phyloP scores from a whole-genome alignment of 2,329 filamentous ascomycete species.

The Exophiala sideris region DNA sequence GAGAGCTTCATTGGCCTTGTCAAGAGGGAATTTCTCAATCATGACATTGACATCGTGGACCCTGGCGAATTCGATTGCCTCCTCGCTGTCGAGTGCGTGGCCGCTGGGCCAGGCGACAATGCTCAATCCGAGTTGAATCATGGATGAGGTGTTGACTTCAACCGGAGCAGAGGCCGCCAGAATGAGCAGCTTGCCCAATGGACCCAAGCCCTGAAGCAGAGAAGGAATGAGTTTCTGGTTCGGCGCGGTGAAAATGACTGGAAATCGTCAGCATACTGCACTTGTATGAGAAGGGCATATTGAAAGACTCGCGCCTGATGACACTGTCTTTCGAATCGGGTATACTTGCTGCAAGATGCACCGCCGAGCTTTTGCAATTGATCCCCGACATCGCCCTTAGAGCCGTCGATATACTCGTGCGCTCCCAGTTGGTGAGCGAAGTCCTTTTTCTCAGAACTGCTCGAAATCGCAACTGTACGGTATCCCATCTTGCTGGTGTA shows the following conservation, averaged over 20 bases:
- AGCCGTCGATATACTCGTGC: constrained; percentile 53
- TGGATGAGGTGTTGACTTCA: constrained; percentile 29
- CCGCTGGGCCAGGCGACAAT: constrained; percentile 54
- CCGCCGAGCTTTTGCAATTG: too few species aligned
- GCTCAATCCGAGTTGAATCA: constrained; percentile 48
- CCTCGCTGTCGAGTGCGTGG: constrained; percentile 52
- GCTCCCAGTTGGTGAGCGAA: constrained; percentile 56
- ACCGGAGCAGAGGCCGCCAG: constrained; percentile 32
- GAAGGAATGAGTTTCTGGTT: constrained; percentile 34
- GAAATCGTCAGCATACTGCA: constrained; percentile 9
- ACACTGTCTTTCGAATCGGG: not conserved
- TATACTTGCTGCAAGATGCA: constrained; percentile 2
- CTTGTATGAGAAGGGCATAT: constrained; percentile 21
- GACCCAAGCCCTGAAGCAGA: constrained; percentile 35
- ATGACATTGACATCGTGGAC: constrained; percentile 50
- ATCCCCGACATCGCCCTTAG: constrained; percentile 36
- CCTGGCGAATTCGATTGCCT: constrained; percentile 51
- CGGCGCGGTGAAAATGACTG: constrained; percentile 39
- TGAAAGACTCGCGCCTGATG: not conserved
- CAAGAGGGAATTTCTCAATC: constrained; percentile 53
- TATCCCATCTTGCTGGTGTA: constrained; percentile 53
- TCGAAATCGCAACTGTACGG: constrained; percentile 51
- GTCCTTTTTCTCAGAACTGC: constrained; percentile 50
- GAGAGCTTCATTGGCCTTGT: constrained; percentile 49
- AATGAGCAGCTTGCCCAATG: constrained; percentile 37